Conservation (phyloP, 805 yeast species). For the Wickerhamiella domercqiae region DNA sequence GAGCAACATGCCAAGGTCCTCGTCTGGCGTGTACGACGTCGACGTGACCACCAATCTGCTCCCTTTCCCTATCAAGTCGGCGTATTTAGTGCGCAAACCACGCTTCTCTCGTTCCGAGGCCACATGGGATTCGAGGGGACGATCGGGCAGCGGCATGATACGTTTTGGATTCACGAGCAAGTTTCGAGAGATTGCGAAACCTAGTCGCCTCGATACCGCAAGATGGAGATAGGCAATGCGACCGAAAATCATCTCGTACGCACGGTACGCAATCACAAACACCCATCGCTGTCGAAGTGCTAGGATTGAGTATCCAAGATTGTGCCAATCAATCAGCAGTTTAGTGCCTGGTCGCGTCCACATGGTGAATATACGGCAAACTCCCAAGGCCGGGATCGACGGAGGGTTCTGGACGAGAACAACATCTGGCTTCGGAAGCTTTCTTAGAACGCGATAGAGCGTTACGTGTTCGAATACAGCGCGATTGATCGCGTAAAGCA, state of each 20-base stretch:
- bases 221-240: conserved; percentile 53
- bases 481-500: conserved; percentile 43
- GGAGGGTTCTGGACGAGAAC: conserved; percentile 81
- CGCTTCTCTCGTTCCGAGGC: conserved; percentile 20
- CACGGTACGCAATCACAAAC: conserved; percentile 34
- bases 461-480: conserved; percentile 39
- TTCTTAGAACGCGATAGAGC: conserved; percentile 34
- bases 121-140: conserved; percentile 61
- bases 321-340: conserved; percentile 90
- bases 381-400: conserved; percentile 60
- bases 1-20: conserved; percentile 58
- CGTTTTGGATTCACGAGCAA: conserved; percentile 38
- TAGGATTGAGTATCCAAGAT: conserved; percentile 71
- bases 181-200: conserved; percentile 36
- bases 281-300: conserved; percentile 32
- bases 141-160: conserved; percentile 61
- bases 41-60: conserved; percentile 68
- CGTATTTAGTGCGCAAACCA: conserved; percentile 25
- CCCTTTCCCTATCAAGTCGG: conserved; percentile 29
- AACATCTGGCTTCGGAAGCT: conserved; percentile 33
- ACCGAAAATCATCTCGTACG: conserved; percentile 52
- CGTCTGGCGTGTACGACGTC: conserved; percentile 93
- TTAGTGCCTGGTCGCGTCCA: conserved; percentile 38
- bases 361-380: conserved; percentile 40
- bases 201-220: conserved; percentile 70